phyloP scores from a whole-genome alignment of 2,329 filamentous ascomycete genomes.

The Diplocarpon rosae region DNA sequence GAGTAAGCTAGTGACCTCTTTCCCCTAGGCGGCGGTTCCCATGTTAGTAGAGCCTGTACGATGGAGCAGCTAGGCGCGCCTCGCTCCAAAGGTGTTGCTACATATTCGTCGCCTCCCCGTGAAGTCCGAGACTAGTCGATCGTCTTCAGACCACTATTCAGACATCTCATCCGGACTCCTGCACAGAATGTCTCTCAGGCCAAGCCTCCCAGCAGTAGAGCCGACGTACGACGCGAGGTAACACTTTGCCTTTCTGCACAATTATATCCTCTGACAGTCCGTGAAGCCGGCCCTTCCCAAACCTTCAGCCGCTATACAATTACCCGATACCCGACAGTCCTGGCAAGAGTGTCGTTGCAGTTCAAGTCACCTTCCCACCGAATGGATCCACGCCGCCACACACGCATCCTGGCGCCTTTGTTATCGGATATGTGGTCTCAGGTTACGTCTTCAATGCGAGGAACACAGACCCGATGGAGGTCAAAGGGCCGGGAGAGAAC shows the following conservation, averaged over 20 bases:
- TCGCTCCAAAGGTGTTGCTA: no score
- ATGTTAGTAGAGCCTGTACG: no score
- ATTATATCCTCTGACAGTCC: background rate
- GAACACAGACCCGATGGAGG: slow-evolving; percentile 32
- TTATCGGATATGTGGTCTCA: slow-evolving; percentile 30
- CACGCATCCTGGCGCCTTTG: slow-evolving; percentile 34
- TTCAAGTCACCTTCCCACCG: slow-evolving; percentile 31
- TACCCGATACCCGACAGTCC: slow-evolving; percentile 31
- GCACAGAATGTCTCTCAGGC: no score
- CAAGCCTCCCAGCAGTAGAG: no score
- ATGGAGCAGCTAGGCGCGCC: no score
- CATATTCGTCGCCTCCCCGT: no score
- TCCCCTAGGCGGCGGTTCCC: no score
- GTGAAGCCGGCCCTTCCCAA: slow-evolving; percentile 10
- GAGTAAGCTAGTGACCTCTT: no score
- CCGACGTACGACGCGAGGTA: slow-evolving; percentile 8
- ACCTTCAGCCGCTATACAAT: slow-evolving; percentile 8
- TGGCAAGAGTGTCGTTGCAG: slow-evolving; percentile 19
- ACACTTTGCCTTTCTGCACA: no score
- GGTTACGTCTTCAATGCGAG: slow-evolving; percentile 36
- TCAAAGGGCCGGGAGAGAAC: slow-evolving; percentile 27
- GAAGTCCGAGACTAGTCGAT: no score
- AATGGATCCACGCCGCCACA: slow-evolving; percentile 34
- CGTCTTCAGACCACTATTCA: no score
- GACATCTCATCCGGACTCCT: no score